phyloP scores from a whole-genome alignment of 208 protist genomes.

The Trypanosoma conorhini region DNA sequence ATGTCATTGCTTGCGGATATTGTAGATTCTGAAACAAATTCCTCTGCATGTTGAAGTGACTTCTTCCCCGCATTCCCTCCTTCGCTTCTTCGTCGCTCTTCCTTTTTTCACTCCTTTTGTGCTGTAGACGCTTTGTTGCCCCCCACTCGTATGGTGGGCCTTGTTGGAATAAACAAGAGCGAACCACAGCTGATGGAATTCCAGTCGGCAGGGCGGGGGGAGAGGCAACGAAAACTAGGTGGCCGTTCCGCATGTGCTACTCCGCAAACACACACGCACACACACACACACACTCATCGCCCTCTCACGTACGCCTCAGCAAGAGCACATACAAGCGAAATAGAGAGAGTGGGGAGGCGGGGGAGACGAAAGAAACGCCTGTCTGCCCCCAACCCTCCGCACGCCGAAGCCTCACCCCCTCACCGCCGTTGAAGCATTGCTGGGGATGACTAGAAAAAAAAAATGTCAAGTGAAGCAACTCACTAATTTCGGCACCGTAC shows the following conservation, averaged over 20 bases:
- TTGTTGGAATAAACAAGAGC: background rate
- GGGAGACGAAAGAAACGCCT: background rate
- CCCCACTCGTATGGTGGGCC: background rate
- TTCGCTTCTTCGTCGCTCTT: background rate
- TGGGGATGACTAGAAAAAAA: constrained; percentile 1
- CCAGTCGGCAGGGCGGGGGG: background rate
- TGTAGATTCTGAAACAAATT: background rate
- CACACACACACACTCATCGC: background rate
- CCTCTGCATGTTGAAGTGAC: background rate
- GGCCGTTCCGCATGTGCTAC: background rate
- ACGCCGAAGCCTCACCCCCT: too few species aligned
- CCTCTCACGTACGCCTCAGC: background rate
- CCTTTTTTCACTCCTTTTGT: background rate
- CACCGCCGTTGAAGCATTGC: background rate
- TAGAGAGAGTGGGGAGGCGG: background rate
- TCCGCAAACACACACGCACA: background rate
- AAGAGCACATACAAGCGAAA: background rate
- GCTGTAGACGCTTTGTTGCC: background rate
- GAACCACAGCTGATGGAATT: background rate
- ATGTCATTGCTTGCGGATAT: background rate
- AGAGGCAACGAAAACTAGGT: background rate
- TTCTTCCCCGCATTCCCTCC: background rate
- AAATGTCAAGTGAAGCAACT: background rate
- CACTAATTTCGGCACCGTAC: background rate
- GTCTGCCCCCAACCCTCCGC: background rate